phyloP scores from a whole-genome alignment of 345 rosid genomes.

The Brassica rapa region DNA sequence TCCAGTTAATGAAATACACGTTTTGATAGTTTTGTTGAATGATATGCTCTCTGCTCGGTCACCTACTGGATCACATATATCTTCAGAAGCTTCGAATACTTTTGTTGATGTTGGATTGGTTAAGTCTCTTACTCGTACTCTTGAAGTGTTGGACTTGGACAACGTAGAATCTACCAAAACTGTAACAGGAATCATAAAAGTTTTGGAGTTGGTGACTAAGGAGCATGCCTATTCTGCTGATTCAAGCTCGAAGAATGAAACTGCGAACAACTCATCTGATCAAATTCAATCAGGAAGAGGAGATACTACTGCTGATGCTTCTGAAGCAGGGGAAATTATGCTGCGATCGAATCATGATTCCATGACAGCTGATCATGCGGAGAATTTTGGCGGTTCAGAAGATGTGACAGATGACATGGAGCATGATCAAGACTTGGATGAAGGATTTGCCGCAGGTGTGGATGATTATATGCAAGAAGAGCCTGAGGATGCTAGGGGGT shows the following conservation, averaged over 20 bases:
- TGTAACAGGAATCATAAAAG: constrained; percentile 77
- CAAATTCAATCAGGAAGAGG: constrained; percentile 55
- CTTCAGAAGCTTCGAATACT: constrained; percentile 90
- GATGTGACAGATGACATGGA: constrained; percentile 93
- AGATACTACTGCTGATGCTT: constrained; percentile 54
- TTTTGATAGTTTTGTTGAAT: constrained; percentile 73
- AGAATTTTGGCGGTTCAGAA: constrained; percentile 62
- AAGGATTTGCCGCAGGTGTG: constrained; percentile 67
- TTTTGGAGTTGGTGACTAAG: constrained; percentile 88
- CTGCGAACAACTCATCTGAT: constrained; percentile 53
- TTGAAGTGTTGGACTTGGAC: constrained; percentile 89
- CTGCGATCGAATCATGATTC: constrained; percentile 63
- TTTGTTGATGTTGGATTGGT: constrained; percentile 88
- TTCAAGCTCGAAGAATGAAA: constrained; percentile 65
- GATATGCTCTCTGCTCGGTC: constrained; percentile 83
- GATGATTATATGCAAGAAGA: constrained; percentile 91
- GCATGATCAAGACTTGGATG: constrained; percentile 89
- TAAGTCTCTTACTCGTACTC: constrained; percentile 69
- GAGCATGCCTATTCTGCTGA: constrained; percentile 76
- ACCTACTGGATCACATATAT: constrained; percentile 78
- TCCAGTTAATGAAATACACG: constrained; percentile 65
- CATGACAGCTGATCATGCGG: constrained; percentile 53
- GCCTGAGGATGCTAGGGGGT: constrained; percentile 68
- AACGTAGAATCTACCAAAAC: constrained; percentile 81
- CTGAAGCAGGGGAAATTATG: constrained; percentile 57